Evolutionary conservation across 2,329 filamentous ascomycete species (phyloP), one percentile per base, ranked within the genome.

Genomic region (Penicillium concentricum): DNA sequence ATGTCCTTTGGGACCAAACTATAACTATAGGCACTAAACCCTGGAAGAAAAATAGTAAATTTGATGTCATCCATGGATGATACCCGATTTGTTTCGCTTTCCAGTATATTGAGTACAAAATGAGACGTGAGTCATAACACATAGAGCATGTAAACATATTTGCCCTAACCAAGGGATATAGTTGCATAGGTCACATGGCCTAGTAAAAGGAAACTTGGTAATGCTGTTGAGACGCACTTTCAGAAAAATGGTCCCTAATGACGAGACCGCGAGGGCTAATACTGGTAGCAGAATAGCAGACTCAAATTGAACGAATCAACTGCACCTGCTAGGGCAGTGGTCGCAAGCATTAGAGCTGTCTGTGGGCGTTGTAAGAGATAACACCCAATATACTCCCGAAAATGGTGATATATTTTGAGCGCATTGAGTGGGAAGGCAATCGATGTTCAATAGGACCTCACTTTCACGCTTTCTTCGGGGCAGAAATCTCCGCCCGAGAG

Each of bases 401-500:
- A 26, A 38, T 5, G 34, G 22, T 18, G 28, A 22, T 26, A 18
- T 16, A 5, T 4, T 20, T 16, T 26, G 1, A 9, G 13, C 13
- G 4, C 3, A 5, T 18, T 22, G 28, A 28, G 22, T 18, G 8
- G 2, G 20, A n/a, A 22, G 4, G 39, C 39, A n/a, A 12, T 22
- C 30, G 24, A 37, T 26, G 15, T 30, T n/a, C 26, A n/a, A n/a
- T 22, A 44, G 15, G 22, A 5, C 30, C 13, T 24, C 15, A 22
- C 2, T 7, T 24, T 66, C 56, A 79, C 74, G 77, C 77, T 64
- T 76, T 78, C 59, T 77, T 76, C 4, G 80, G 80, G 34, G 81
- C 81, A 55, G 73, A 72, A 10, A 83, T 67, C 28, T 80, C 74
- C 12, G 76, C 74, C 28, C 81, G 71, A 16, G 78, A 80, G 60